Evolutionary conservation across 441 rosid genomes (phyloP), one percentile per base, ranked within the genome.

Genomic region (Populus hybrid): DNA sequence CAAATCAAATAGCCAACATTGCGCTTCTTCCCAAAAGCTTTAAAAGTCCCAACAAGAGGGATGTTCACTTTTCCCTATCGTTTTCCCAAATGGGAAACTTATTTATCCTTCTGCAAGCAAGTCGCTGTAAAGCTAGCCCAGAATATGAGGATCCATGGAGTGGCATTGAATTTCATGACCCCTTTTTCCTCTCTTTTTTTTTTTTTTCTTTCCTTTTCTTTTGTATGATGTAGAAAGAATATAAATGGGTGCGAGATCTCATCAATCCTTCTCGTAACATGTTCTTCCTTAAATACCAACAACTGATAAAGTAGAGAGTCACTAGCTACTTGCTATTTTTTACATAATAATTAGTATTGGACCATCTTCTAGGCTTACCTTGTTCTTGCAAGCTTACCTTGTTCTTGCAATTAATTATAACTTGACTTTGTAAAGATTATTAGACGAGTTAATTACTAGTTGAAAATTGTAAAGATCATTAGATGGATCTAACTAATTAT

Each of bases 221-320:
- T 70, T 70, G 59, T n/a, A 24, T 66, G 75, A 70, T 2, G 18
- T 14, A 70, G 23, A 21, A 46, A n/a, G 36, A 73, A 61, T 21
- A 61, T 61, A 23, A 61, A 61, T 61, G 5, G 12, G 28, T 21
- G 28, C 8, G 26, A 61, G 24, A 57, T 57, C 64, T 20, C 23
- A 57, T 57, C 79, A 80, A 78, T 72, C 84, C 83, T 73, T 77
- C 74, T 83, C 80, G 81, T 36, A 61, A 81, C 72, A 79, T 69
- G 72, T 70, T 75, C 70, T 80, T 73, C 75, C 80, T 35, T 12
- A 23, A 72, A 74, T 74, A 35, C 76, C 42, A 50, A 35, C 40
- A 46, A 9, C 63, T 24, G 24, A 38, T 38, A 24, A 78, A 21
- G 36, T 5, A 26, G 8, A 40, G 23, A 16, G 21, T 11, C 14